phyloP scores from a whole-genome alignment of 257 asterid species.

The Penstemon newberryi region DNA sequence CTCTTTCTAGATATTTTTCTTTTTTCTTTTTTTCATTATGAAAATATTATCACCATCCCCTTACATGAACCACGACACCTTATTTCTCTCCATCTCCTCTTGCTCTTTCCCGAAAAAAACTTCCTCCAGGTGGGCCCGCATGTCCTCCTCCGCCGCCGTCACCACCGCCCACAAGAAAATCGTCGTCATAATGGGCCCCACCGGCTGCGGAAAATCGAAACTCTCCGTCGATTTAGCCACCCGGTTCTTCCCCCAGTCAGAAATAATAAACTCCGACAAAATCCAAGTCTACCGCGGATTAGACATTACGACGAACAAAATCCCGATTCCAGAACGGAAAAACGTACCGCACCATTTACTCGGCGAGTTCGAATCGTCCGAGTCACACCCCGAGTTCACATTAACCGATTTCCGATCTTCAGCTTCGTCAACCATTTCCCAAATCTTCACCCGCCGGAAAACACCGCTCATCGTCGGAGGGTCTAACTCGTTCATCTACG shows the following conservation, averaged over 20 bases:
- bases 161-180: slow-evolving; percentile 37
- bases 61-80: no score
- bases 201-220: slow-evolving; percentile 88
- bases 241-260: slow-evolving; percentile 57
- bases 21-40: no score
- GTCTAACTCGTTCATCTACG: slow-evolving; percentile 75
- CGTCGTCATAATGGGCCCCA: slow-evolving; percentile 78
- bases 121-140: background rate
- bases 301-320: slow-evolving; percentile 78
- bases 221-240: slow-evolving; percentile 78
- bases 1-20: no score
- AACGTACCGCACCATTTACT: slow-evolving; percentile 76
- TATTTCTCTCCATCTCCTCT: no score
- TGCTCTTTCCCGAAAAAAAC: no score
- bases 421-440: slow-evolving; percentile 40
- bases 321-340: slow-evolving; percentile 48
- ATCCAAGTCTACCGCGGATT: slow-evolving; percentile 71
- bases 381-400: slow-evolving; percentile 60
- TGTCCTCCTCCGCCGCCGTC: slow-evolving; percentile 32
- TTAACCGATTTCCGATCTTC: slow-evolving; percentile 55
- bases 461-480: slow-evolving; percentile 83
- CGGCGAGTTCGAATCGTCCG: slow-evolving; percentile 61
- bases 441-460: slow-evolving; percentile 34
- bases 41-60: no score
- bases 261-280: slow-evolving; percentile 84